phyloP scores from a whole-genome alignment of 2,329 filamentous ascomycete species.

The Trichoderma harzianum region DNA sequence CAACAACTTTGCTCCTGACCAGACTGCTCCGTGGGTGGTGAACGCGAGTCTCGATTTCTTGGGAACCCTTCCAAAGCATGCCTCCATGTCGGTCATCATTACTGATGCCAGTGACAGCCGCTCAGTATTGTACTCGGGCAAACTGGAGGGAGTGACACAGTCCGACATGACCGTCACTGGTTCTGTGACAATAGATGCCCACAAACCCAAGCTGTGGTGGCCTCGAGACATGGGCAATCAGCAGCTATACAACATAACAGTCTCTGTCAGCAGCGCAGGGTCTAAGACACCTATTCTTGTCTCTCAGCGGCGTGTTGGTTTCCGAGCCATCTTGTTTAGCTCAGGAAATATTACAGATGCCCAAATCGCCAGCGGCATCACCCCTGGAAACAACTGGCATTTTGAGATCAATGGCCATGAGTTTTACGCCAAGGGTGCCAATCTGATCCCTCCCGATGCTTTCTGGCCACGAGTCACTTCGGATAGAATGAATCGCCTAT shows the following conservation, averaged over 20 bases:
- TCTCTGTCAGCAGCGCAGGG: slow-evolving; percentile 43
- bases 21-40: slow-evolving; percentile 55
- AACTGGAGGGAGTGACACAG: slow-evolving; percentile 36
- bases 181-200: slow-evolving; percentile 39
- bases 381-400: slow-evolving; percentile 47
- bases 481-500: slow-evolving; percentile 46
- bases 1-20: slow-evolving; percentile 56
- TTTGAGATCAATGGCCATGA: slow-evolving; percentile 63
- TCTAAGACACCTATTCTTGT: slow-evolving; percentile 30
- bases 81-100: slow-evolving; percentile 45
- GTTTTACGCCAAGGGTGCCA: slow-evolving; percentile 49
- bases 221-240: slow-evolving; percentile 55
- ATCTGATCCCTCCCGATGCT: slow-evolving; percentile 22
- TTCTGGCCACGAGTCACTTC: slow-evolving; percentile 46
- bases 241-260: slow-evolving; percentile 53
- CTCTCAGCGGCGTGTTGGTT: slow-evolving; percentile 40
- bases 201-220: slow-evolving; percentile 58
- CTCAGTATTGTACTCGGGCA: slow-evolving; percentile 28
- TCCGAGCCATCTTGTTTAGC: slow-evolving; percentile 60
- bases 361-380: slow-evolving; percentile 51
- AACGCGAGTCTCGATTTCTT: slow-evolving; percentile 59
- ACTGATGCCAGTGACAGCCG: slow-evolving; percentile 39
- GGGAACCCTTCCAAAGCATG: slow-evolving; percentile 43
- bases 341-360: slow-evolving; percentile 50
- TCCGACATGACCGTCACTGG: slow-evolving; percentile 42